A percentile compares a stretch with the other conserved stretches of the same genome.
Evolutionary conservation across 2,329 filamentous ascomycete genomes (phyloP).

Genomic region (Verticillium nubilum): DNA sequence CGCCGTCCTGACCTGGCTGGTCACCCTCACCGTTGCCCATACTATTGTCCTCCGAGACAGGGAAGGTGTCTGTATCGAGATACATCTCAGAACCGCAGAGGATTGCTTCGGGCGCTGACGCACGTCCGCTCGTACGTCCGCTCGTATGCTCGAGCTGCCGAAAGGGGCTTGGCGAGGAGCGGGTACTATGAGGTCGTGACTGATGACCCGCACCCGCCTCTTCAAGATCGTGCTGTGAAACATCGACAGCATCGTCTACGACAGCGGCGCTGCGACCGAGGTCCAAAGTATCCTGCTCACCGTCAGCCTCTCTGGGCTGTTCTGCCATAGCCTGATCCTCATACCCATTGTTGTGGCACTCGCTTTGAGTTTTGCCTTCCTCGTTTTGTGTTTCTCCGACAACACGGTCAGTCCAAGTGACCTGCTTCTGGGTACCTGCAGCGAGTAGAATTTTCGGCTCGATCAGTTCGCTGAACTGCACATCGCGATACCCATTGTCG

Average conservation of each 20-base stretch:
- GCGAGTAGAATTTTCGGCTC: conserved; percentile 58
- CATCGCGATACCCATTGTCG: conserved; percentile 55
- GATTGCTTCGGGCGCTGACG: background rate
- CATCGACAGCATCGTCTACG: background rate
- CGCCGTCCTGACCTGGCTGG: conserved; percentile 13
- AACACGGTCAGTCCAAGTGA: conserved; percentile 13
- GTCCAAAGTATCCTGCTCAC: conserved; percentile 2
- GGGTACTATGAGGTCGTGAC: background rate
- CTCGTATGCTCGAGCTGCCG: background rate
- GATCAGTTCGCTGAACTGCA: conserved; percentile 58
- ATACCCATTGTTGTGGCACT: background rate
- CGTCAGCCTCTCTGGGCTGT: conserved; percentile 4
- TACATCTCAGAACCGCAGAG: background rate
- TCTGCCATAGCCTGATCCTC: conserved; percentile 1
- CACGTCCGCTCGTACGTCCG: background rate
- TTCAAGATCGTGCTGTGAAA: conserved; percentile 14
- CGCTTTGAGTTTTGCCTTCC: conserved; percentile 4
- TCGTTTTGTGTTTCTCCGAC: conserved; percentile 16
- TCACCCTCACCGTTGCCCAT: background rate
- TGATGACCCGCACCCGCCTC: background rate
- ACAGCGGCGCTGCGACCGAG: background rate
- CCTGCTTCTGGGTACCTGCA: conserved; percentile 13
- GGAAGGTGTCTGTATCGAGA: background rate
- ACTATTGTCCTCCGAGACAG: background rate
- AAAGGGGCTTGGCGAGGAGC: background rate